Evolutionary conservation across 345 rosid genomes (phyloP).

Genomic region (Brassica nigra): DNA sequence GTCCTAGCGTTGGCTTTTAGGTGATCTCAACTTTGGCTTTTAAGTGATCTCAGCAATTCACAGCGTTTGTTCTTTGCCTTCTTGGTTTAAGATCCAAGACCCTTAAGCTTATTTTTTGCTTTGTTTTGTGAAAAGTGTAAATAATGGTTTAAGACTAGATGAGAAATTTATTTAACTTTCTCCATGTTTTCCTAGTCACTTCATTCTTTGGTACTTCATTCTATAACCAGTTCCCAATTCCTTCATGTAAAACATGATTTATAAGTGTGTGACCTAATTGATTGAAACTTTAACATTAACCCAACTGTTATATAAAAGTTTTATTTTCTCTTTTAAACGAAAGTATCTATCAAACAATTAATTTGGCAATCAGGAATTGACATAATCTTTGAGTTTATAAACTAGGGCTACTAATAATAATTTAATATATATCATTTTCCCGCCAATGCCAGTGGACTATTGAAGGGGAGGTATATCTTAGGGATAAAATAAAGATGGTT

Average conservation of each 20-base stretch:
- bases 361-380: not conserved
- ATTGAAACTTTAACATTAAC: not conserved
- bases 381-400: not conserved
- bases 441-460: not conserved
- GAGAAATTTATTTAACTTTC: not conserved
- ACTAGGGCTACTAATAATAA: not conserved
- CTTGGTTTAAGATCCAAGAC: not conserved
- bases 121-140: no score
- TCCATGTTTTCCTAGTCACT: constrained; percentile 8
- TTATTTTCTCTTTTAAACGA: not conserved
- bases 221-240: not conserved
- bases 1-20: not conserved
- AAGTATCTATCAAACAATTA: no score
- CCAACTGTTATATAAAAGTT: not conserved
- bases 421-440: not conserved
- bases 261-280: not conserved
- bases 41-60: not conserved
- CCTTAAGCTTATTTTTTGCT: not conserved
- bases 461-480: no score
- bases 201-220: no score
- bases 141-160: not conserved
- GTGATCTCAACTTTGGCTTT: not conserved
- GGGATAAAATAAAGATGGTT: not conserved
- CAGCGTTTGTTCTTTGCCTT: not conserved
- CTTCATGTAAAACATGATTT: not conserved